Conservation (phyloP, 345 rosid genomes). For the Salix caprea region DNA sequence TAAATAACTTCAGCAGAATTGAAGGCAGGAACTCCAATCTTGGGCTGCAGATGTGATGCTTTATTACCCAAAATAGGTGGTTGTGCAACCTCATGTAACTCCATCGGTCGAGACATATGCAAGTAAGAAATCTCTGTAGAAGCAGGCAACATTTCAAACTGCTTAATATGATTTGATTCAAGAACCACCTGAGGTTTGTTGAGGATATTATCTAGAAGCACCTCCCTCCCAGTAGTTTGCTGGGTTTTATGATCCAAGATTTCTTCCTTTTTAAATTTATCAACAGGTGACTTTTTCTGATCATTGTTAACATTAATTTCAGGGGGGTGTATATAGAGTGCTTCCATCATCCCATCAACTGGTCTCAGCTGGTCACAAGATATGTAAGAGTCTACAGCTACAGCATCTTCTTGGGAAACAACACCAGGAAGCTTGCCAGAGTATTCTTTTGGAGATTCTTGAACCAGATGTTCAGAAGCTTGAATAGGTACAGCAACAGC, state of each 20-base stretch:
- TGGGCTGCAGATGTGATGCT: conserved; percentile 34
- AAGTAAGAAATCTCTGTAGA: conserved; percentile 23
- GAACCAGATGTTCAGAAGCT: conserved; percentile 29
- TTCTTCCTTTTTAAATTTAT: conserved; percentile 33
- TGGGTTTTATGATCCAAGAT: conserved; percentile 30
- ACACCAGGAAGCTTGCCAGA: conserved; percentile 23
- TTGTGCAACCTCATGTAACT: conserved; percentile 27
- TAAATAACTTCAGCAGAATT: conserved; percentile 36
- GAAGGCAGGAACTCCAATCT: conserved; percentile 28
- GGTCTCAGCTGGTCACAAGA: conserved; percentile 28
- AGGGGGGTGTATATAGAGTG: conserved; percentile 24
- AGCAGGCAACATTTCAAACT: conserved; percentile 22
- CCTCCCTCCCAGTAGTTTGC: conserved; percentile 30
- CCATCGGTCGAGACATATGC: conserved; percentile 28
- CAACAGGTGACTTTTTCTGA: conserved; percentile 28
- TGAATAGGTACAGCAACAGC: conserved; percentile 27
- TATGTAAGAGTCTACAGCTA: conserved; percentile 16
- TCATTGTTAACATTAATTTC: conserved; percentile 29
- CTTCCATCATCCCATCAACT: conserved; percentile 42
- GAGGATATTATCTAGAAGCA: conserved; percentile 29
- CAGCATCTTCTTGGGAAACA: conserved; percentile 27
- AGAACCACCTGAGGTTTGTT: conserved; percentile 26
- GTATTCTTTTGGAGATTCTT: conserved; percentile 34
- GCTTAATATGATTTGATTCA: conserved; percentile 27
- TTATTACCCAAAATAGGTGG: conserved; percentile 34